A percentile compares a stretch with the other conserved stretches of the same genome.
phyloP scores from a whole-genome alignment of 2,329 filamentous ascomycete species.

The Xylariaceae sp. region DNA sequence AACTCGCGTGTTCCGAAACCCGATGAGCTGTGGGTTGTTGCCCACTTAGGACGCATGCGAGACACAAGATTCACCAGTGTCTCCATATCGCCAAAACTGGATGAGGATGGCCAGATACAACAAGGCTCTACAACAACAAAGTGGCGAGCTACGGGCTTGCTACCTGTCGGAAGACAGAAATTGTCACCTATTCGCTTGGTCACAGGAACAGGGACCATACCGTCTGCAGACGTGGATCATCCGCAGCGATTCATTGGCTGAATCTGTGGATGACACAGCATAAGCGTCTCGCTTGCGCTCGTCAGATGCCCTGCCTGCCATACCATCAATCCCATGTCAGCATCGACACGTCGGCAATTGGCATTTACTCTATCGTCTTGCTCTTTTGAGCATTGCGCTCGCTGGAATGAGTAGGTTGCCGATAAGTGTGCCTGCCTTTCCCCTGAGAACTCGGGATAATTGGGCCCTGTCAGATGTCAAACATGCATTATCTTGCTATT shows the following conservation, averaged over 20 bases:
- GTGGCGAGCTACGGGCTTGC: too few relatives aligned
- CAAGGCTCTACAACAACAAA: too few relatives aligned
- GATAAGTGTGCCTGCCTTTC: constrained; percentile 1
- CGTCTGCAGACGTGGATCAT: constrained; percentile 22
- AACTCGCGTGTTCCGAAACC: too few relatives aligned
- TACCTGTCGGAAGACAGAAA: too few relatives aligned
- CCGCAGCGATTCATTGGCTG: constrained; percentile 15
- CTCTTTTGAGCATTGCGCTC: constrained; percentile 7
- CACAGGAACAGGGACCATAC: constrained; percentile 16
- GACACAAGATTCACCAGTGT: too few relatives aligned
- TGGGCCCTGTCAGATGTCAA: not conserved
- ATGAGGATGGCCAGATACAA: too few relatives aligned
- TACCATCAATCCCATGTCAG: constrained; percentile 9
- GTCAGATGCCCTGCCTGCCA: constrained; percentile 10
- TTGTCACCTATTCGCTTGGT: constrained; percentile 1
- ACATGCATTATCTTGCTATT: not conserved
- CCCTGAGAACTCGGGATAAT: constrained; percentile 2
- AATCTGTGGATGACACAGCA: constrained; percentile 7
- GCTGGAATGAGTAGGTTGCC: constrained; percentile 2
- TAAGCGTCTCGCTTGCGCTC: constrained; percentile 14
- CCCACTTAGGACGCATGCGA: too few relatives aligned
- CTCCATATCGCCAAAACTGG: too few relatives aligned
- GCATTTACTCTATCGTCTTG: constrained; percentile 7
- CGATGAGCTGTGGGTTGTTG: too few relatives aligned
- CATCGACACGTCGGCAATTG: constrained; percentile 3